Evolutionary conservation across 1,139 yeast species (phyloP), one percentile per base, ranked within the genome.

Genomic region (Candida smagusa): DNA sequence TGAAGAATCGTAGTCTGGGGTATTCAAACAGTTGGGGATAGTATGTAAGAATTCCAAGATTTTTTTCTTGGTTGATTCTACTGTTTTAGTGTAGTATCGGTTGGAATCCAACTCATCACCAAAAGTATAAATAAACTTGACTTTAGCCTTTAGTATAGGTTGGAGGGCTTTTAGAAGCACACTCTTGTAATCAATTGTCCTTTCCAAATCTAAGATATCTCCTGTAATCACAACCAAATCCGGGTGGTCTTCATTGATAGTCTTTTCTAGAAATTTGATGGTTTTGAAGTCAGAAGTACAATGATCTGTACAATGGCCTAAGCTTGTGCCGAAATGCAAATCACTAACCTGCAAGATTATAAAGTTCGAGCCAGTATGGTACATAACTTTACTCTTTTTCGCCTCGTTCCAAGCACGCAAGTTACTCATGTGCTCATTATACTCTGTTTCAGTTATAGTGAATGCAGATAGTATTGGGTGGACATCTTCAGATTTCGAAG

Each of bases 201-300:
- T 47, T 22, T 41, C 40, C 30, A 52, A 40, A 43, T 66, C 71
- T 30, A 65, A 52, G 41, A 68, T 49, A 45, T 70, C 76, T 1
- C 76, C 75, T 12, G 71, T 66, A 32, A 70, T 59, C 9, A 70
- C 59, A n/a, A 70, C 56, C 36, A 65, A 52, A 42, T 67, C 61
- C 3, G 70, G 68, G 2, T 44, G 42, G 42, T 70, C 75, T 6
- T 39, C 42, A 2, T 43, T 44, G 11, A 68, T 49, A 1, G 67
- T 49, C 3, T 50, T 35, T 28, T 53, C 54, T 7, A 66, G 44
- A 42, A 66, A 66, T 33, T 59, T 51, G 22, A 60, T 44, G 6
- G 74, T 59, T 35, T 50, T 53, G 34, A 50, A 44, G 40, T 66
- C 72, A 12, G 60, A 56, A 30, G 59, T 53, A 34, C 62, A 56